These are phyloP conservation scores for Aureobasidium zeae DNA, from an alignment of 2,329 filamentous ascomycete species.

Conservation along the genomic window DNA sequence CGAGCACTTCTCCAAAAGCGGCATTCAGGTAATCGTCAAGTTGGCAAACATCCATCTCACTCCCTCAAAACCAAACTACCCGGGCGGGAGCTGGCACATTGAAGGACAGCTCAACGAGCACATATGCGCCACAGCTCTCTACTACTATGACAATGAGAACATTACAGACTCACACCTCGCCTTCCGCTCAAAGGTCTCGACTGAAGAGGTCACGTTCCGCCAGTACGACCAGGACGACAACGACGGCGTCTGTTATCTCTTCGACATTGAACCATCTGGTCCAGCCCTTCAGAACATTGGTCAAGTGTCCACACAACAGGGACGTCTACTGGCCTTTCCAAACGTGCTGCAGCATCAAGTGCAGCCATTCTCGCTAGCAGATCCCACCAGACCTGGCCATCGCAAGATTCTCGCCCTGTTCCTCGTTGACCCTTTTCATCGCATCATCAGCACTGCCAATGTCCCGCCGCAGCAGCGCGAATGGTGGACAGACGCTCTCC, in stretches of 20 bases:
- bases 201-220: conserved; percentile 22
- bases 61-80: conserved; percentile 47
- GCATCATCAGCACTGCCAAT: conserved; percentile 43
- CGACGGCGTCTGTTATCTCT: conserved; percentile 20
- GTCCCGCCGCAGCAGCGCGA: conserved; percentile 40
- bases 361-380: conserved; percentile 39
- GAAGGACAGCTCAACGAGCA: conserved; percentile 48
- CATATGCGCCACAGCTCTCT: conserved; percentile 54
- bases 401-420: conserved; percentile 49
- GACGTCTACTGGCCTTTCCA: conserved; percentile 47
- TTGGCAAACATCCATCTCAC: conserved; percentile 51
- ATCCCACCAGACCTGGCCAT: conserved; percentile 45
- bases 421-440: conserved; percentile 46
- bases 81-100: conserved; percentile 47
- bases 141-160: conserved; percentile 53
- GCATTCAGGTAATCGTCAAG: conserved; percentile 56
- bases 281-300: conserved; percentile 32
- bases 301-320: conserved; percentile 37
- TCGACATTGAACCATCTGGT: conserved; percentile 31
- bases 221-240: conserved; percentile 6
- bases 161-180: conserved; percentile 43
- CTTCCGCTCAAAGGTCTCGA: conserved; percentile 35
- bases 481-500: conserved; percentile 31
- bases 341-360: conserved; percentile 44
- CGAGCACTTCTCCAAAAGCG: conserved; percentile 32